Conservation (phyloP, 1,284 basidiomycete species). For the Ganoderma sinense region DNA sequence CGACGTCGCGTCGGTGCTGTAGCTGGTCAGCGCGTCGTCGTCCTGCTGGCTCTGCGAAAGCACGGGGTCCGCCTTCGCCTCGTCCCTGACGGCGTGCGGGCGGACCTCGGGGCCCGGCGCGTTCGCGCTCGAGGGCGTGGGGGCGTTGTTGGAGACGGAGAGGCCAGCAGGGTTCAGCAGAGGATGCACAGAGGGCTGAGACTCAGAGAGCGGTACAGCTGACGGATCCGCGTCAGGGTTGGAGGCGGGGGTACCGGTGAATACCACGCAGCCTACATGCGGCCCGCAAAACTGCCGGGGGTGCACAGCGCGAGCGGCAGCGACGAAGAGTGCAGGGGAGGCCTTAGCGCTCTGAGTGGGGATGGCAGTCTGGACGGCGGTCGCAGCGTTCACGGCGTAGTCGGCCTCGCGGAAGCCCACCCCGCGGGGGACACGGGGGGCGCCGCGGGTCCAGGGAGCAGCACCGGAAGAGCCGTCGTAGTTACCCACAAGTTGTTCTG, state of each 20-base stretch:
- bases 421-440: conserved; percentile 12
- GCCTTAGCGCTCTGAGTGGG: conserved; percentile 18
- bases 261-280: too few relatives aligned
- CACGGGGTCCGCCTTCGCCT: background rate
- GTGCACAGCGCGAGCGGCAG: background rate
- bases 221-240: background rate
- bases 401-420: conserved; percentile 30
- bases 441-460: background rate
- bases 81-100: background rate
- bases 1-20: background rate
- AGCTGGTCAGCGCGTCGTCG: background rate
- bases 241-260: background rate
- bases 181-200: background rate
- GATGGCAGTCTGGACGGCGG: conserved; percentile 14
- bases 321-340: conserved; percentile 8
- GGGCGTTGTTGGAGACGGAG: conserved; percentile 7
- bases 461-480: too few relatives aligned
- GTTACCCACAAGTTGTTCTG: too few relatives aligned
- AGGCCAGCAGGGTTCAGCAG: conserved; percentile 19
- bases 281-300: background rate
- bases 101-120: background rate
- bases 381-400: conserved; percentile 28
- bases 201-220: background rate
- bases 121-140: background rate
- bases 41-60: background rate